phyloP scores from a whole-genome alignment of 768 basidiomycete species.

The Termitomyces sp. region DNA sequence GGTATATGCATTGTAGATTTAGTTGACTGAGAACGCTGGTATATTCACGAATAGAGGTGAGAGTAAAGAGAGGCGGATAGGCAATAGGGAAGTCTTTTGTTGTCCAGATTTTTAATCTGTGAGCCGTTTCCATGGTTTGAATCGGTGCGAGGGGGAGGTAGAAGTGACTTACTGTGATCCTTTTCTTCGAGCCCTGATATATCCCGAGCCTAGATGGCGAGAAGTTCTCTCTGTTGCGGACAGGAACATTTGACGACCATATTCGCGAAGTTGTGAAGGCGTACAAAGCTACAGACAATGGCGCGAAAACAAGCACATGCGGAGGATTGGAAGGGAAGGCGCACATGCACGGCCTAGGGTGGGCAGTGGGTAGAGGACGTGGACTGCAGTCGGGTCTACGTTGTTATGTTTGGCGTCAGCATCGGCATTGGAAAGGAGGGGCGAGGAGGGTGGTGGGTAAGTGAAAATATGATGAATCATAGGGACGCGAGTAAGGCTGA shows the following conservation, averaged over 20 bases:
- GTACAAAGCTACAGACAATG: constrained; percentile 89
- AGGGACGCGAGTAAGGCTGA: neutral
- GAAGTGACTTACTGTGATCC: constrained; percentile 61
- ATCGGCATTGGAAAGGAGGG: too few species aligned
- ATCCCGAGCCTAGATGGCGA: constrained; percentile 78
- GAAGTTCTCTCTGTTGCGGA: constrained; percentile 33
- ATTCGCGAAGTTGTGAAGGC: constrained; percentile 70
- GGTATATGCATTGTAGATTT: too few species aligned
- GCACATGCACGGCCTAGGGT: constrained; percentile 65
- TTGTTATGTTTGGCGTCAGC: neutral
- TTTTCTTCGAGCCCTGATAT: constrained; percentile 58
- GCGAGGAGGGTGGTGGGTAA: neutral
- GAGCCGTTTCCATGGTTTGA: neutral
- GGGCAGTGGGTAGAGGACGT: constrained; percentile 32
- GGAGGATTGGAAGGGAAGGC: constrained; percentile 55
- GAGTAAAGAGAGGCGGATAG: too few species aligned
- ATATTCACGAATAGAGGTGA: too few species aligned
- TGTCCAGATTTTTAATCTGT: constrained; percentile 47
- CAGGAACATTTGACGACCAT: constrained; percentile 71
- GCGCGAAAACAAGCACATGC: constrained; percentile 72
- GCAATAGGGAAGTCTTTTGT: constrained; percentile 78
- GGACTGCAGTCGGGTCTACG: neutral
- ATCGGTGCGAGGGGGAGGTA: neutral
- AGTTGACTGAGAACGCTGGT: too few species aligned
- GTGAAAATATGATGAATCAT: too few species aligned